A percentile compares a stretch with the other conserved stretches of the same genome.
Conservation (phyloP, 805 yeast genomes). For the Metschnikowia hibisci region DNA sequence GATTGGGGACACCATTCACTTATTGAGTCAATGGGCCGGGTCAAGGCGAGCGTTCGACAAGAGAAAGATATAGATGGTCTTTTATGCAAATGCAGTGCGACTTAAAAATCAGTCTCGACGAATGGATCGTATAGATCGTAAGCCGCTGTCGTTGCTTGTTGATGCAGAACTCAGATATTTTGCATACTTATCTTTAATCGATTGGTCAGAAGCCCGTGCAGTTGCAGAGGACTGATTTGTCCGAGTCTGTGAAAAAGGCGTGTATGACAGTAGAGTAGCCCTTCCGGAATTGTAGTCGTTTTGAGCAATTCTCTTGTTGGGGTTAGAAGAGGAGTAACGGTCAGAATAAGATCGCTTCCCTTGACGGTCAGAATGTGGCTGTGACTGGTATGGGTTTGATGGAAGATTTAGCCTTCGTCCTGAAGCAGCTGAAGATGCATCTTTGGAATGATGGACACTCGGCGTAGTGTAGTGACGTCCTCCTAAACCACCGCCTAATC, state of each 20-base stretch:
- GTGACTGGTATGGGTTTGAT: conserved; percentile 15
- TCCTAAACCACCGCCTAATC: conserved; percentile 92
- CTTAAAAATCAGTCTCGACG: conserved; percentile 6
- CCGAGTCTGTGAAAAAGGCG: not conserved
- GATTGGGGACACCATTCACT: conserved; percentile 20
- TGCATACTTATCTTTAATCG: conserved; percentile 25
- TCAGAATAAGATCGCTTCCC: conserved; percentile 14
- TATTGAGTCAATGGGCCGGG: conserved; percentile 27
- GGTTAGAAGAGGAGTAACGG: conserved; percentile 6
- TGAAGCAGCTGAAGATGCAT: conserved; percentile 37
- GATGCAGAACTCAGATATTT: conserved; percentile 16
- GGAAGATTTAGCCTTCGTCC: conserved; percentile 19
- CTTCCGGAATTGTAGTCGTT: conserved; percentile 1
- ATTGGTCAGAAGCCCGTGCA: conserved; percentile 12
- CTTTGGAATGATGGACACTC: conserved; percentile 18
- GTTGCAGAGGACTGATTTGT: conserved; percentile 1
- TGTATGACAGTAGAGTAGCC: not conserved
- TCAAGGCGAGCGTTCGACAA: conserved; percentile 6
- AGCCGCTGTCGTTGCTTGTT: not conserved
- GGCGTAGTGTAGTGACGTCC: conserved; percentile 62
- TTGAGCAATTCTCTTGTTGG: conserved; percentile 10
- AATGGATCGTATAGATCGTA: conserved; percentile 16
- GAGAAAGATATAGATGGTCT: conserved; percentile 4
- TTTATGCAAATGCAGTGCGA: no score
- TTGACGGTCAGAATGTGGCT: conserved; percentile 5